Conservation (phyloP, 2,329 filamentous ascomycete species). For the Xylaria sp. region DNA sequence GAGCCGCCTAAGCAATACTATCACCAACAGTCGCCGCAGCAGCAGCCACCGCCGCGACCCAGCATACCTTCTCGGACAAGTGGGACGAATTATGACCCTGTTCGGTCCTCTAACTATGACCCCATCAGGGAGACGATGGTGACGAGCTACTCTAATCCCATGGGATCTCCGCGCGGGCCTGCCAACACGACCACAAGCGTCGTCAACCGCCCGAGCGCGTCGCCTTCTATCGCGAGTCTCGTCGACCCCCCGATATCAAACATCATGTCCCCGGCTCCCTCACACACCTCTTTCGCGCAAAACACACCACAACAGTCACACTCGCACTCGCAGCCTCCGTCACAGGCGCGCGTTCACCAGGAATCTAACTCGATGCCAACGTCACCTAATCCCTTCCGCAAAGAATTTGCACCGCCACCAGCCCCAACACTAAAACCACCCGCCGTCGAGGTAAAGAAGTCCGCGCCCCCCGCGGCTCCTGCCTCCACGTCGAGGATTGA, state of each 20-base stretch:
- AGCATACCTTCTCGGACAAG: constrained; percentile 60
- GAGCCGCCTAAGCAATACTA: constrained; percentile 47
- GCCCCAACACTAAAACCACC: constrained; percentile 34
- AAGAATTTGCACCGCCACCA: constrained; percentile 41
- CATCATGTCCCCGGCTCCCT: constrained; percentile 44
- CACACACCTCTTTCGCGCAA: constrained; percentile 40
- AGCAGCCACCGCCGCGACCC: constrained; percentile 46
- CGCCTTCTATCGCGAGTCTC: constrained; percentile 87
- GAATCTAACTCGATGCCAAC: constrained; percentile 45
- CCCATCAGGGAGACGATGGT: constrained; percentile 65
- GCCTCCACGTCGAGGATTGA: constrained; percentile 36
- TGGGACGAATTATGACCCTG: constrained; percentile 87
- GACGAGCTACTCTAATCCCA: constrained; percentile 49
- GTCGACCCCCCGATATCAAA: constrained; percentile 68
- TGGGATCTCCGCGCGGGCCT: constrained; percentile 55
- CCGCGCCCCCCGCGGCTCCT: constrained; percentile 36
- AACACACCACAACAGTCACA: constrained; percentile 35
- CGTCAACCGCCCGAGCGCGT: constrained; percentile 77
- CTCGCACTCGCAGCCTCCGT: constrained; percentile 34
- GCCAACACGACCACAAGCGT: constrained; percentile 35
- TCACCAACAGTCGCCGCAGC: constrained; percentile 36
- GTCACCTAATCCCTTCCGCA: constrained; percentile 46
- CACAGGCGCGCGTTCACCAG: constrained; percentile 36
- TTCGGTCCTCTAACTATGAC: constrained; percentile 73
- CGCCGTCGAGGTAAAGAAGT: constrained; percentile 44